phyloP scores from a whole-genome alignment of 495 filamentous ascomycete genomes.

The Arthonia radiata region DNA sequence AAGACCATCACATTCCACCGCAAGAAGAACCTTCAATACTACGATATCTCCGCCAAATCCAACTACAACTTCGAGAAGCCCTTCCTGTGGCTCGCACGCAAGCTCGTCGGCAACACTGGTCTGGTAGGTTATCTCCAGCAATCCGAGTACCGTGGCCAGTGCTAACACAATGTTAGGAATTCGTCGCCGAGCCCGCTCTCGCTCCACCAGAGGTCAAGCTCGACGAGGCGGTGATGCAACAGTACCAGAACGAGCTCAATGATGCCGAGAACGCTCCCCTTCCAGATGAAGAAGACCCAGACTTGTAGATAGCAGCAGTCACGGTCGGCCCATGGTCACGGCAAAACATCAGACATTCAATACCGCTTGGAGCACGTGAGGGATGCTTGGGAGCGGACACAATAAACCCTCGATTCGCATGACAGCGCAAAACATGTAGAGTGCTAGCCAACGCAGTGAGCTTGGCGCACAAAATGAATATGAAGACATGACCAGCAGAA shows the following conservation, averaged over 20 bases:
- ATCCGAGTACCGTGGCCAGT: background rate
- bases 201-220: conserved; percentile 80
- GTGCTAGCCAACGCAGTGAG: too few species aligned
- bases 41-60: conserved; percentile 98
- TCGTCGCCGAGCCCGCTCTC: conserved; percentile 83
- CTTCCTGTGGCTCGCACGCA: conserved; percentile 97
- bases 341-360: too few species aligned
- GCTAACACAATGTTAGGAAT: conserved; percentile 37
- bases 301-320: too few species aligned
- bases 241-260: conserved; percentile 76
- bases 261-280: conserved; percentile 62
- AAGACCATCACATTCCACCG: conserved; percentile 99
- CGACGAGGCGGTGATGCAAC: conserved; percentile 51
- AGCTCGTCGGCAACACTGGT: conserved; percentile 81
- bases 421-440: too few species aligned
- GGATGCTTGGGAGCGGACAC: too few species aligned
- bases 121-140: conserved; percentile 43
- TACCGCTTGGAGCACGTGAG: too few species aligned
- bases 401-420: too few species aligned
- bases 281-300: conserved; percentile 83
- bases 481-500: too few species aligned
- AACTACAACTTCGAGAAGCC: conserved; percentile 99
- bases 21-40: conserved; percentile 99
- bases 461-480: too few species aligned
- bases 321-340: too few species aligned